Evolutionary conservation across 306 rosid genomes (phyloP).

Genomic region (Gastrolobium villosum): DNA sequence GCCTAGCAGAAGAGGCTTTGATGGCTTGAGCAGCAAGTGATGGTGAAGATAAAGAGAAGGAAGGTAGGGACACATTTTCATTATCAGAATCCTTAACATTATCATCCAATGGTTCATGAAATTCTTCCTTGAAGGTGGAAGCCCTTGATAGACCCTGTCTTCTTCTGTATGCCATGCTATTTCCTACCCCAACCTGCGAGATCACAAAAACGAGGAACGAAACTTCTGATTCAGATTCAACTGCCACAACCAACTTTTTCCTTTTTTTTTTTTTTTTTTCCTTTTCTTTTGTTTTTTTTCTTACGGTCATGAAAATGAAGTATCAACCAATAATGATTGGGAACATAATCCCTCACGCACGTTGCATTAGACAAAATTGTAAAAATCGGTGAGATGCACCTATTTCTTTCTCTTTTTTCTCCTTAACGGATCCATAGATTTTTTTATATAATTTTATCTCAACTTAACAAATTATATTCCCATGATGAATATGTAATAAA

Average conservation of each 20-base stretch:
- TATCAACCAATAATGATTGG: constrained; percentile 31
- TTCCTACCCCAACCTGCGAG: constrained; percentile 29
- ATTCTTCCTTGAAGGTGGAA: constrained; percentile 92
- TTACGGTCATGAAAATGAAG: constrained; percentile 24
- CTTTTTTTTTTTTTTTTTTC: background rate
- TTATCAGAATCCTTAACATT: constrained; percentile 17
- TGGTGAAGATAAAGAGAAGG: constrained; percentile 41
- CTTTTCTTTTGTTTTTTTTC: background rate
- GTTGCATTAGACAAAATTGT: no score
- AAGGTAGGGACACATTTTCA: constrained; percentile 33
- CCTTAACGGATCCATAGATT: no score
- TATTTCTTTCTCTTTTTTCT: no score
- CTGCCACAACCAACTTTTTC: constrained; percentile 55
- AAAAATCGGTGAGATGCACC: no score
- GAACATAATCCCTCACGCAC: no score
- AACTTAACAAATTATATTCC: no score
- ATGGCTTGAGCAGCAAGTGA: constrained; percentile 86
- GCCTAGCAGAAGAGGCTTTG: constrained; percentile 70
- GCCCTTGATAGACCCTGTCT: constrained; percentile 78
- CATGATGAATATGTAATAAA: no score
- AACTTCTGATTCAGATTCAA: constrained; percentile 36
- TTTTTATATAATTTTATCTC: no score
- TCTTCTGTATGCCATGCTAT: constrained; percentile 86
- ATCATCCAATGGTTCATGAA: constrained; percentile 55
- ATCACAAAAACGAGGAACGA: constrained; percentile 27